Evolutionary conservation across 2,329 filamentous ascomycete species (phyloP).

Genomic region (Colletotrichum musicola): DNA sequence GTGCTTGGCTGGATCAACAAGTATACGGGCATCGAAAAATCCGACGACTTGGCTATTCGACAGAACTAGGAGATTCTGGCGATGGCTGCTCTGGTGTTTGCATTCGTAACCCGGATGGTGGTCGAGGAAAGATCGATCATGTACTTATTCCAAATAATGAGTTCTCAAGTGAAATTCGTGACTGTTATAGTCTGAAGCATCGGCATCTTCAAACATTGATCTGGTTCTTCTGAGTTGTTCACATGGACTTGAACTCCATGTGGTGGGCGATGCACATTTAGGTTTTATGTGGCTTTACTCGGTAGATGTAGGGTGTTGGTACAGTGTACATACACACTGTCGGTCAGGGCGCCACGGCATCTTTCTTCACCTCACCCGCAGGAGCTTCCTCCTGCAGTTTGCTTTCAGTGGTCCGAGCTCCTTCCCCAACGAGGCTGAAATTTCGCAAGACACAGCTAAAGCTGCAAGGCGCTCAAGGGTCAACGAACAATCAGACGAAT

Average conservation of each 20-base stretch:
- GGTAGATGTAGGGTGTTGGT: not conserved
- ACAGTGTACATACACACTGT: conserved; percentile 24
- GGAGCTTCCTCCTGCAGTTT: conserved; percentile 6
- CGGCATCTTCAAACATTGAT: not conserved
- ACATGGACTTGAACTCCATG: not conserved
- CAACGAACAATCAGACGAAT: conserved; percentile 1
- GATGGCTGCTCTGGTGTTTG: not conserved
- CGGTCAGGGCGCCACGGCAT: not conserved
- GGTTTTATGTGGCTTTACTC: no score
- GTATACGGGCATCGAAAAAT: conserved; percentile 61
- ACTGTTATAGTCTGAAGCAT: not conserved
- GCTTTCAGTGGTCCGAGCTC: conserved; percentile 34
- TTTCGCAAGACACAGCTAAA: conserved; percentile 32
- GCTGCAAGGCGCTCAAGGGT: not conserved
- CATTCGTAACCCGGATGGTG: not conserved
- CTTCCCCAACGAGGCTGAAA: conserved; percentile 31
- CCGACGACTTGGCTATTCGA: conserved; percentile 24
- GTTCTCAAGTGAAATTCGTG: not conserved
- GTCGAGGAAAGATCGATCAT: no score
- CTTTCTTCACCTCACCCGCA: not conserved
- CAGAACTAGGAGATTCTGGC: conserved; percentile 6
- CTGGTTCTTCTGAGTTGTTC: not conserved
- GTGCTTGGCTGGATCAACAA: conserved; percentile 84
- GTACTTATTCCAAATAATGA: not conserved
- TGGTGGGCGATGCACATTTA: not conserved